These are phyloP conservation scores for Xylaria sp. DNA, from an alignment of 2,329 filamentous ascomycete genomes.

Conservation along the genomic window DNA sequence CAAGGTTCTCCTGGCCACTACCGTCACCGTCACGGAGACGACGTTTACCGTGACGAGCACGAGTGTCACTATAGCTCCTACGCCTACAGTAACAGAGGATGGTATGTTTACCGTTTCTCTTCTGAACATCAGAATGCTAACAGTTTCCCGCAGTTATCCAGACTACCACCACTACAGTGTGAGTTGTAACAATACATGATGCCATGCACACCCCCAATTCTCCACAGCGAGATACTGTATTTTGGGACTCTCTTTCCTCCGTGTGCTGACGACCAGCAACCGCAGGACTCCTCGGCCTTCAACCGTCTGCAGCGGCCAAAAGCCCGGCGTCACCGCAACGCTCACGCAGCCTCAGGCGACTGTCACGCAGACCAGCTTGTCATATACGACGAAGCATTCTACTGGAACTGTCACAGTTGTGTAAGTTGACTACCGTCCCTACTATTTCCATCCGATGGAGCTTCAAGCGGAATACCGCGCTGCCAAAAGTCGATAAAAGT, in stretches of 20 bases:
- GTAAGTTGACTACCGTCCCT: slow-evolving; percentile 42
- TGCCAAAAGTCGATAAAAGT: neutral
- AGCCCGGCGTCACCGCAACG: slow-evolving; percentile 48
- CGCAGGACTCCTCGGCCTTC: slow-evolving; percentile 51
- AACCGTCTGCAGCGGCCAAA: slow-evolving; percentile 49
- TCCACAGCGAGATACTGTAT: neutral
- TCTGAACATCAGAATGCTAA: slow-evolving; percentile 25
- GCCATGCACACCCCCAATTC: too few relatives aligned
- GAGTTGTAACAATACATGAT: slow-evolving; percentile 29
- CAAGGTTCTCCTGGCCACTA: slow-evolving; percentile 48
- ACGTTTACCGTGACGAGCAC: slow-evolving; percentile 45
- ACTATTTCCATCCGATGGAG: neutral
- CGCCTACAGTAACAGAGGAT: slow-evolving; percentile 51
- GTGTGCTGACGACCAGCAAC: neutral
- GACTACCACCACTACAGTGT: slow-evolving; percentile 51
- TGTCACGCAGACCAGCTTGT: slow-evolving; percentile 51
- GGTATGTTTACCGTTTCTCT: slow-evolving; percentile 39
- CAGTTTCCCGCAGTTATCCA: slow-evolving; percentile 42
- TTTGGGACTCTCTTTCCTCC: too few relatives aligned
- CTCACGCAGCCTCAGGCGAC: slow-evolving; percentile 47
- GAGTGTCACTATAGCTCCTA: slow-evolving; percentile 49
- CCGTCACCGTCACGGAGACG: slow-evolving; percentile 54
- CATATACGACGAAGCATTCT: slow-evolving; percentile 51
- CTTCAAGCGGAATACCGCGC: neutral
- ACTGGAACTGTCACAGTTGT: slow-evolving; percentile 52